Conservation (phyloP, 108 stramenopile genomes). For the Hondaea fermentalgiana region DNA sequence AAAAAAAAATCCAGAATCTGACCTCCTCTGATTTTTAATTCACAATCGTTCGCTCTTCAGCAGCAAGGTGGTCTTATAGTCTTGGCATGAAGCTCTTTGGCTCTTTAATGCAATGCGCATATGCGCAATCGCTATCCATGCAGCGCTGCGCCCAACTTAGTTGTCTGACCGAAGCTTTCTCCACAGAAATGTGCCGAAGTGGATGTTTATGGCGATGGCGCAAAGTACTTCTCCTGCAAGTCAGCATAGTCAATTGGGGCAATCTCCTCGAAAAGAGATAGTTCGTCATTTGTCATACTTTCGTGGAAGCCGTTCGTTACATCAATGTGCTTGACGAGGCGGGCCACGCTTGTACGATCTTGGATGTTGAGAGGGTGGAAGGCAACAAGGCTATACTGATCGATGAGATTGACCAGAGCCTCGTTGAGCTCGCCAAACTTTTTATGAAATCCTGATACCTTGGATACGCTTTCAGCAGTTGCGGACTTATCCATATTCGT, state of each 20-base stretch:
- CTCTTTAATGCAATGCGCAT: no score
- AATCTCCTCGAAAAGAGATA: not conserved
- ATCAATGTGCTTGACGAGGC: conserved; percentile 44
- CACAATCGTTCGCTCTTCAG: no score
- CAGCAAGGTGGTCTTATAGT: no score
- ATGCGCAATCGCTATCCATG: no score
- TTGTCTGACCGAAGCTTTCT: no score
- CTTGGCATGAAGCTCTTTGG: no score
- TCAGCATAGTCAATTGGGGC: not conserved
- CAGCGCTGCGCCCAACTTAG: no score
- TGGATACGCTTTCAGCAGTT: no score
- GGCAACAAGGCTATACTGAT: conserved; percentile 40
- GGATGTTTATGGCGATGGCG: not conserved
- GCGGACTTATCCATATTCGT: no score
- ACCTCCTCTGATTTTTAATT: no score
- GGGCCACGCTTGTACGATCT: conserved; percentile 36
- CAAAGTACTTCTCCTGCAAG: not conserved
- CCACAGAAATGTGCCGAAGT: no score
- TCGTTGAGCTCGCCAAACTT: conserved; percentile 29
- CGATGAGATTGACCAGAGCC: conserved; percentile 39
- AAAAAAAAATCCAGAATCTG: no score
- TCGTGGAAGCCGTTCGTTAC: conserved; percentile 42
- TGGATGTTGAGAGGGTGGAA: conserved; percentile 43
- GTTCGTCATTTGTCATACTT: not conserved
- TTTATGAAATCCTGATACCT: not conserved